Percentiles rank a stretch among this genome's conserved stretches.
These are phyloP conservation scores for Lodderomyces theae DNA, from an alignment of 1,139 yeast species.

Conservation along the genomic window DNA sequence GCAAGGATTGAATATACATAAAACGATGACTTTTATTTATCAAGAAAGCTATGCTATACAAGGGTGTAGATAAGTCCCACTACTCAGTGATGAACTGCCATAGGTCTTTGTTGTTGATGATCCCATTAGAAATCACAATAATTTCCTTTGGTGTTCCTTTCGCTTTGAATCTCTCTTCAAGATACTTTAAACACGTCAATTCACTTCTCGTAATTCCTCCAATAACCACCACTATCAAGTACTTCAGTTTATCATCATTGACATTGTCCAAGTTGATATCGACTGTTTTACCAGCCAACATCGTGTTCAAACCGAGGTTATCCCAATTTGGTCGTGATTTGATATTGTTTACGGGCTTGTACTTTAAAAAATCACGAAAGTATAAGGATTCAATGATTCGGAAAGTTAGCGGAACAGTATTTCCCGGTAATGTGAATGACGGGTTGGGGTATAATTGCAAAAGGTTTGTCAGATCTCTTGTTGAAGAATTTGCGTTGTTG, in stretches of 20 bases:
- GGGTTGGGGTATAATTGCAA: slow-evolving; percentile 39
- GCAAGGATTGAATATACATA: background rate
- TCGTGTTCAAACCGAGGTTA: slow-evolving; percentile 33
- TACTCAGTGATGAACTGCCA: slow-evolving; percentile 11
- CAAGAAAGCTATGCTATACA: background rate
- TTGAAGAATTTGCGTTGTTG: background rate
- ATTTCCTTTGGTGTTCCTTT: slow-evolving; percentile 40
- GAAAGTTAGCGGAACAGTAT: slow-evolving; percentile 47
- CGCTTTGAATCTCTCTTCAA: slow-evolving; percentile 40
- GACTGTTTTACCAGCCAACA: slow-evolving; percentile 37
- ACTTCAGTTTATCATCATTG: slow-evolving; percentile 30
- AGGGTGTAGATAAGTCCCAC: background rate
- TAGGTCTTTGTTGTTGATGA: slow-evolving; percentile 48
- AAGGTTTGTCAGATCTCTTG: slow-evolving; percentile 13
- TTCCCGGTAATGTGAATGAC: slow-evolving; percentile 52
- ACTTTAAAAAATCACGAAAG: slow-evolving; percentile 42
- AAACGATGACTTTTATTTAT: too few relatives aligned
- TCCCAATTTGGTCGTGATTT: slow-evolving; percentile 47
- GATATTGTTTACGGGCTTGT: slow-evolving; percentile 41
- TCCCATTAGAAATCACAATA: slow-evolving; percentile 54
- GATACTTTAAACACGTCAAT: slow-evolving; percentile 58
- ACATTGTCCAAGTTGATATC: slow-evolving; percentile 36
- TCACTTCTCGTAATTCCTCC: slow-evolving; percentile 87
- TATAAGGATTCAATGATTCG: slow-evolving; percentile 54
- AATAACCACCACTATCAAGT: slow-evolving; percentile 51